These are phyloP conservation scores for Acrodontium crateriforme DNA, from an alignment of 2,329 filamentous ascomycete genomes.

Conservation along the genomic window DNA sequence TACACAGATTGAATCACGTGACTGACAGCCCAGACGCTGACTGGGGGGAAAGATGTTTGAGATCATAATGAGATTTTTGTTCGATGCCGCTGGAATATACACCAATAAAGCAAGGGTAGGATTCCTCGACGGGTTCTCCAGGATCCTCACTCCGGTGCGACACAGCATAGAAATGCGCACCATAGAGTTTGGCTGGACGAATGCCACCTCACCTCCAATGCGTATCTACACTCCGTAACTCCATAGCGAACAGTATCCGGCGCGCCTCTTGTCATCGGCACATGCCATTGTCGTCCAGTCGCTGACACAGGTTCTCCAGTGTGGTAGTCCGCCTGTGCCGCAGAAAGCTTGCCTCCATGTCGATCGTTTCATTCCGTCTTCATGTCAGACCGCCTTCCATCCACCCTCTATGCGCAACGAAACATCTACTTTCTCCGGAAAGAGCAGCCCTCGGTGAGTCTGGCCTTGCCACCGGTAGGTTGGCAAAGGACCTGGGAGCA, in stretches of 20 bases:
- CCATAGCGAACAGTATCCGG: conserved; percentile 4
- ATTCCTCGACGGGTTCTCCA: conserved; percentile 29
- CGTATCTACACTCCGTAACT: conserved; percentile 9
- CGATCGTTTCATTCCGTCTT: conserved; percentile 8
- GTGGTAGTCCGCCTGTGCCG: background rate
- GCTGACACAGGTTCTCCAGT: background rate
- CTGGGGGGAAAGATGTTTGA: no score
- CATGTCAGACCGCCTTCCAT: conserved; percentile 4
- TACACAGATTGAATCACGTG: no score
- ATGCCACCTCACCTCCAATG: conserved; percentile 19
- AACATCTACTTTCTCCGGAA: conserved; percentile 97
- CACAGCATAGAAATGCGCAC: no score
- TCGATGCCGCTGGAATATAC: conserved; percentile 3
- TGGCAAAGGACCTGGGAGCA: conserved; percentile 99
- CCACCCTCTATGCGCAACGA: conserved; percentile 10
- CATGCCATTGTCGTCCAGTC: conserved; percentile 4
- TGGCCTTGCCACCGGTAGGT: conserved; percentile 97
- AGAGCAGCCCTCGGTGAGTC: conserved; percentile 98
- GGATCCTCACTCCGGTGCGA: conserved; percentile 14
- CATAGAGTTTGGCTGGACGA: conserved; percentile 10
- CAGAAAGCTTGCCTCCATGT: conserved; percentile 2
- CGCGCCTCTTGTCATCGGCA: conserved; percentile 3
- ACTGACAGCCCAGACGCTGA: no score
- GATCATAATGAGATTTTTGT: no score
- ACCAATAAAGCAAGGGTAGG: conserved; percentile 27